Conservation (phyloP, 2,329 filamentous ascomycete genomes). For the Fusarium burgessii region DNA sequence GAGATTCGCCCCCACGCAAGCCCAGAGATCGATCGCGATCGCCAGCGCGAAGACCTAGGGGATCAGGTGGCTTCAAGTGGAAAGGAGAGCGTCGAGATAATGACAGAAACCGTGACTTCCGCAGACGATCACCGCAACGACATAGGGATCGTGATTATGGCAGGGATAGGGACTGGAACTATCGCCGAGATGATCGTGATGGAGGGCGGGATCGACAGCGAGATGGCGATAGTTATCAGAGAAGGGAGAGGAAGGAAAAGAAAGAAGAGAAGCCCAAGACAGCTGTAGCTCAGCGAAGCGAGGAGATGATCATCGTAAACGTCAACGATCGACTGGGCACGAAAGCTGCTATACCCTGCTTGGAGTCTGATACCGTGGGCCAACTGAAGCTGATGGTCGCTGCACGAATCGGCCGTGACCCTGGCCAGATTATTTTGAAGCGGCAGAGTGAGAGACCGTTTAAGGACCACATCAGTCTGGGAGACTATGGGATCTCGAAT, state of each 20-base stretch:
- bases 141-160: slow-evolving; percentile 36
- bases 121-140: slow-evolving; percentile 42
- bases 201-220: slow-evolving; percentile 28
- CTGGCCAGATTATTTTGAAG: slow-evolving; percentile 92
- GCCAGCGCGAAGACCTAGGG: slow-evolving; percentile 38
- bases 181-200: slow-evolving; percentile 42
- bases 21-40: slow-evolving; percentile 44
- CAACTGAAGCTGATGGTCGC: slow-evolving; percentile 94
- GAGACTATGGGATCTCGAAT: slow-evolving; percentile 94
- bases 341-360: slow-evolving; percentile 92
- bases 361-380: slow-evolving; percentile 84
- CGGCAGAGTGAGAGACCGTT: slow-evolving; percentile 93
- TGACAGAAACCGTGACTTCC: slow-evolving; percentile 41
- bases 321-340: slow-evolving; percentile 96
- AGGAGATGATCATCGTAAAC: slow-evolving; percentile 93
- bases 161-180: slow-evolving; percentile 38
- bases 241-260: slow-evolving; percentile 52
- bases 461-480: slow-evolving; percentile 87
- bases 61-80: slow-evolving; percentile 45
- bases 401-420: slow-evolving; percentile 86
- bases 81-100: slow-evolving; percentile 44
- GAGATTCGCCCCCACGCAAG: slow-evolving; percentile 33
- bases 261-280: slow-evolving; percentile 55
- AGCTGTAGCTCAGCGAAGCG: slow-evolving; percentile 55
- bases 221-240: slow-evolving; percentile 36